Conservation (phyloP, 176 grass and related monocot species). For the Pontederia paniculata region DNA sequence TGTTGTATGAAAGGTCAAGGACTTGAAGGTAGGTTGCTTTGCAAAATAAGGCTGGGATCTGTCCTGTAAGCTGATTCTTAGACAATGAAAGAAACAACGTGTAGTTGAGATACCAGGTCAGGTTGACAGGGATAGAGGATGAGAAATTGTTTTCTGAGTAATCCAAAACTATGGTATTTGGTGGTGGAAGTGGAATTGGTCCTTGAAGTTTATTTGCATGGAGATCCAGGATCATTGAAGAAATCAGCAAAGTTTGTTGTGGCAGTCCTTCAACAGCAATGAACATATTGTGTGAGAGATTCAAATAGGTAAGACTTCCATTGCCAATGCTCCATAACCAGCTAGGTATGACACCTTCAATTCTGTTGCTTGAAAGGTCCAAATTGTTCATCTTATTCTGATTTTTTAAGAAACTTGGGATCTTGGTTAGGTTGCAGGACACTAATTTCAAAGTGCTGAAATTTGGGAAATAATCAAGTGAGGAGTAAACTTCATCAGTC, state of each 20-base stretch:
- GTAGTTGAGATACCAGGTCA: slow-evolving; percentile 15
- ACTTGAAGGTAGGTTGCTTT: slow-evolving; percentile 30
- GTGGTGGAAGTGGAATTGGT: slow-evolving; percentile 31
- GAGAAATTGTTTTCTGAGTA: slow-evolving; percentile 39
- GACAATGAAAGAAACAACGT: slow-evolving; percentile 27
- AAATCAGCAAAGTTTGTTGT: neutral
- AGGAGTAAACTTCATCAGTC: slow-evolving; percentile 22
- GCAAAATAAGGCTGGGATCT: slow-evolving; percentile 30
- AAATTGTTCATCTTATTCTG: slow-evolving; percentile 11
- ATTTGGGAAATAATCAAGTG: slow-evolving; percentile 22
- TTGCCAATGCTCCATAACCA: slow-evolving; percentile 40
- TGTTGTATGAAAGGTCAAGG: slow-evolving; percentile 47
- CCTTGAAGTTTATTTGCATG: slow-evolving; percentile 38
- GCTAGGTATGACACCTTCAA: slow-evolving; percentile 27
- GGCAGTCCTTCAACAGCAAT: slow-evolving; percentile 22
- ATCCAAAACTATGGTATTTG: slow-evolving; percentile 16
- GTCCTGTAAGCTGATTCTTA: slow-evolving; percentile 25
- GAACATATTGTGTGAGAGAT: slow-evolving; percentile 50
- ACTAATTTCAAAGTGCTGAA: slow-evolving; percentile 31
- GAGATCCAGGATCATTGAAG: slow-evolving; percentile 29
- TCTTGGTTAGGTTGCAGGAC: slow-evolving; percentile 39
- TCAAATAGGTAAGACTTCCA: neutral
- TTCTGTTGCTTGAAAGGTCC: slow-evolving; percentile 63
- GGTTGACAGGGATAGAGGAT: slow-evolving; percentile 11
- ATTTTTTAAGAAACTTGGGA: slow-evolving; percentile 29